Base-by-base conservation (phyloP, 441 rosid genomes). In the Brassica hybrid region DNA sequence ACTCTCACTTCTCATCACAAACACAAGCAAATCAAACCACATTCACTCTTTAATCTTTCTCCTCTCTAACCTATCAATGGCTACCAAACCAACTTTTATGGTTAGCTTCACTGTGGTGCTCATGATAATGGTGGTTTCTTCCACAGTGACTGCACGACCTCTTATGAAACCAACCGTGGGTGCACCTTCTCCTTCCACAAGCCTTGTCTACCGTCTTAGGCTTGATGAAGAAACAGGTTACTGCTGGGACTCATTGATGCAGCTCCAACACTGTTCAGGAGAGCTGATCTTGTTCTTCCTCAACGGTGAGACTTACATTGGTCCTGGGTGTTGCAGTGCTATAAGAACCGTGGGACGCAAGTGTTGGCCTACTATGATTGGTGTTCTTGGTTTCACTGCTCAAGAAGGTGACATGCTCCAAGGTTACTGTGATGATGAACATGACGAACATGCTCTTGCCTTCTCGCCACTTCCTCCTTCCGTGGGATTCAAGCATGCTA, bases 291-390 rank as follows among this genome's bases (percentile, higher is more conserved):
- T 86, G 52, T 88, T 91, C 78, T 88, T 91, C 66, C 82, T 91
- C 72, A 88, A 85, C 4, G 89, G 90, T 13, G 90, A 90, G 81
- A 86, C 91, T 13, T 72, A 85, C 43, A 25, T 93, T 23, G 94
- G 90, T 5, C 72, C 58, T 2, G 64, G 85, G n/a, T 90, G 90
- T 43, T 90, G 97, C 72, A 52, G 36, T 5, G 95, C 89, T 9
- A 82, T 93, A 14, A 67, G 74, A 23, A 84, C 76, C 16, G 80
- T 88, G 34, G 81, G 82, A 32, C 61, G 75, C 2, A 86, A 81
- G 3, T 84, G 92, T 82, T 90, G 94, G 97, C 91, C 96, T 32
- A 74, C 79, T 48, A 73, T 90, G 85, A 77, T 86, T 5, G 79
- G 73, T 17, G 79, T 89, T 1, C 76, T 89, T 0, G 93, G 97